Evolutionary conservation across 2,329 filamentous ascomycete species (phyloP).

Genomic region (Fusarium sp.): DNA sequence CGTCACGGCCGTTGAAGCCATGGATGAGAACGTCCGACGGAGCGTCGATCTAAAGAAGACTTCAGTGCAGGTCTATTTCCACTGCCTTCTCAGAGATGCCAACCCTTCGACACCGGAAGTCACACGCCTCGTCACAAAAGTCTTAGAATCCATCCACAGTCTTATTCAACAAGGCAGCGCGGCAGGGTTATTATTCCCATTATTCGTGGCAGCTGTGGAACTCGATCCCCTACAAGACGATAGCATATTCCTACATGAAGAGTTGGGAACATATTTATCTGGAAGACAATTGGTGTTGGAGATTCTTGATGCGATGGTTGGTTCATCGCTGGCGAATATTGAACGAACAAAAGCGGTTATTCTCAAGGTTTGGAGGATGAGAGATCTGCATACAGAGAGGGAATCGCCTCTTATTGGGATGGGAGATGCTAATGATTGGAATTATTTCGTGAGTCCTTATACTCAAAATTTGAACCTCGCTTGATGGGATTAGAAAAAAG

Average conservation of each 20-base stretch:
- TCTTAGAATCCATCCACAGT: conserved; percentile 10
- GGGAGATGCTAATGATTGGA: conserved; percentile 40
- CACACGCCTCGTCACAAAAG: conserved; percentile 8
- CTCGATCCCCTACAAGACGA: conserved; percentile 34
- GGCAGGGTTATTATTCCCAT: conserved; percentile 33
- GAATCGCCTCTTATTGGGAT: neutral
- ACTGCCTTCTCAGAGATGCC: conserved; percentile 57
- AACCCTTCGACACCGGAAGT: conserved; percentile 48
- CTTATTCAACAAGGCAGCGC: conserved; percentile 34
- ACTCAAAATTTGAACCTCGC: conserved; percentile 46
- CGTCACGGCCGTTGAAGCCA: neutral
- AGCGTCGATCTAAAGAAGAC: conserved; percentile 50
- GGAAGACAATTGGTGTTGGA: conserved; percentile 36
- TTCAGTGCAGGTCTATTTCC: conserved; percentile 57
- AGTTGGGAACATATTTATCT: neutral
- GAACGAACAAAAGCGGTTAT: conserved; percentile 58
- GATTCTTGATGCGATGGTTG: conserved; percentile 50
- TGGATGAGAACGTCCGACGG: conserved; percentile 37
- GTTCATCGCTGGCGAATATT: conserved; percentile 56
- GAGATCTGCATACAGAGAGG: conserved; percentile 48
- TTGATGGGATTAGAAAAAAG: neutral
- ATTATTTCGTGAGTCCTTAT: conserved; percentile 43
- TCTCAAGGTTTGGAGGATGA: conserved; percentile 58
- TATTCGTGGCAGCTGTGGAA: conserved; percentile 41
- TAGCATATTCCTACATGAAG: neutral